Evolutionary conservation across 768 basidiomycete species (phyloP).

Genomic region (Nevesoporus exiguus): DNA sequence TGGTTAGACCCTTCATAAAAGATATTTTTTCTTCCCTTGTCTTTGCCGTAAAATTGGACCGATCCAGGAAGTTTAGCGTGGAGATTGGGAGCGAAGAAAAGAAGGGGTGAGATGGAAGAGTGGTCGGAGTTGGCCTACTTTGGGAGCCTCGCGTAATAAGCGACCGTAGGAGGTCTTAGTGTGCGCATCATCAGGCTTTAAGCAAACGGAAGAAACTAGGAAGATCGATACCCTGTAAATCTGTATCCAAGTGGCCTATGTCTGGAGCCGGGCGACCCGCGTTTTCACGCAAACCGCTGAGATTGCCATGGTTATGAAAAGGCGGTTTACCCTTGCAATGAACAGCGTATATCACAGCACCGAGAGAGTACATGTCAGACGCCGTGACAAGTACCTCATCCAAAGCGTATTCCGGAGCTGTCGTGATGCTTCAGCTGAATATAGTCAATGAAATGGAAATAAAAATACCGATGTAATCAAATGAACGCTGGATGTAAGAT

Average conservation of each 20-base stretch:
- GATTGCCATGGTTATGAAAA: slow-evolving; percentile 78
- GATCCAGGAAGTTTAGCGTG: slow-evolving; percentile 93
- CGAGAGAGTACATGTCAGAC: slow-evolving; percentile 92
- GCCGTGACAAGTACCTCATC: slow-evolving; percentile 84
- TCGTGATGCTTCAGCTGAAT: slow-evolving; percentile 5
- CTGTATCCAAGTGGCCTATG: slow-evolving; percentile 62
- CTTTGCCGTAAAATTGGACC: slow-evolving; percentile 92
- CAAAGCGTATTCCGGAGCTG: slow-evolving; percentile 92
- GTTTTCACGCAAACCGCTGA: slow-evolving; percentile 66
- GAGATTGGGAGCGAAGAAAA: slow-evolving; percentile 96
- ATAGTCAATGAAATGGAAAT: background rate
- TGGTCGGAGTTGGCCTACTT: slow-evolving; percentile 70
- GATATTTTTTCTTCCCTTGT: slow-evolving; percentile 94
- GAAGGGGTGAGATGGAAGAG: slow-evolving; percentile 82
- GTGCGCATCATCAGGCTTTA: slow-evolving; percentile 5
- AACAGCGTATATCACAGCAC: slow-evolving; percentile 87
- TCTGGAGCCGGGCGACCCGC: slow-evolving; percentile 60
- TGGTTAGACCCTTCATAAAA: slow-evolving; percentile 86
- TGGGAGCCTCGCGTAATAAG: slow-evolving; percentile 78
- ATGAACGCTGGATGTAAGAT: slow-evolving; percentile 81
- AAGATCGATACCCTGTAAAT: slow-evolving; percentile 60
- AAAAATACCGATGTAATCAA: slow-evolving; percentile 84
- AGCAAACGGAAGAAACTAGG: background rate
- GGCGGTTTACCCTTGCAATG: slow-evolving; percentile 87
- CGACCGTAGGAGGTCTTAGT: slow-evolving; percentile 68